These are phyloP conservation scores for Dysphania ambrosioides DNA, from an alignment of 148 eudicot species.

Conservation along the genomic window DNA sequence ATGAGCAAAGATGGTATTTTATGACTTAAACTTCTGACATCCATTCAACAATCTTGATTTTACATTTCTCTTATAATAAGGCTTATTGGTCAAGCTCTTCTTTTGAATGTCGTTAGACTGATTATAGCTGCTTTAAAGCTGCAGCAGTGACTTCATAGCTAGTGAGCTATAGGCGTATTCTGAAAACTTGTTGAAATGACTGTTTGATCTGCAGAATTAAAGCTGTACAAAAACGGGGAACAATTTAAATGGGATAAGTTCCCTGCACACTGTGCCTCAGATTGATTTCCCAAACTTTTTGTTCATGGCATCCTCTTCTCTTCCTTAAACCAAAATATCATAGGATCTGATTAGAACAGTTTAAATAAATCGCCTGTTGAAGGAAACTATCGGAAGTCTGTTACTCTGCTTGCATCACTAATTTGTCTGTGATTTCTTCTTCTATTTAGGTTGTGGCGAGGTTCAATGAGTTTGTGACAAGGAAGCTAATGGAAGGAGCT, in stretches of 20 bases:
- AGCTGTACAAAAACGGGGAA: not conserved
- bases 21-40: not conserved
- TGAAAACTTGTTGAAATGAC: not conserved
- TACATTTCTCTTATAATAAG: not conserved
- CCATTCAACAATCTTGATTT: not conserved
- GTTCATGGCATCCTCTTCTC: too few species aligned
- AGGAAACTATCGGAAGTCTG: too few species aligned
- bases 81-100: not conserved
- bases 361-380: too few species aligned
- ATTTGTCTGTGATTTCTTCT: constrained; percentile 16
- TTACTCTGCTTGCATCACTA: constrained; percentile 2
- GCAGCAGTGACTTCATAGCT: constrained; percentile 1
- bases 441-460: constrained; percentile 79
- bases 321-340: too few species aligned
- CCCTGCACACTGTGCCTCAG: not conserved
- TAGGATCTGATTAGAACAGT: too few species aligned
- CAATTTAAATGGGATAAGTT: not conserved
- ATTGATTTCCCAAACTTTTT: not conserved
- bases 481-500: constrained; percentile 87
- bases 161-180: not conserved
- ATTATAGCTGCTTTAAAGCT: not conserved
- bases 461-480: constrained; percentile 89
- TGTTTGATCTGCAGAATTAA: not conserved
- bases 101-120: not conserved
- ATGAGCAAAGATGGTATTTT: not conserved